Evolutionary conservation across 495 filamentous ascomycete species (phyloP), one percentile per base, ranked within the genome.

Genomic region (Xylaria cubensis): DNA sequence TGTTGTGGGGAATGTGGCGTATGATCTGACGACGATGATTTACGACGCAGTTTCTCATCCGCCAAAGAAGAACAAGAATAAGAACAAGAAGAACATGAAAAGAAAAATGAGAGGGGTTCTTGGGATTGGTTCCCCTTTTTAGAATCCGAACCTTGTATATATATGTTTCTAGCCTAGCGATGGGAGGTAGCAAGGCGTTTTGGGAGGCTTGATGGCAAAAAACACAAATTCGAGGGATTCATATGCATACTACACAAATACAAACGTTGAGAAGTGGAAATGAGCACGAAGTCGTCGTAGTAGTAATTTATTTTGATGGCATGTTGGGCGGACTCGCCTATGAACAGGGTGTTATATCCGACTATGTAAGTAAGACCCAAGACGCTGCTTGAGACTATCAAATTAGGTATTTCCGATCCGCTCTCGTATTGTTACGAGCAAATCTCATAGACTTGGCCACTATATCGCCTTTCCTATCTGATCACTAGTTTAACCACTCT

Each of bases 171-270:
- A 46, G 32, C 68, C 58, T 62, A 36, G 29, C 56, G 44, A 53
- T 63, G 61, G 53, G 68, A 72, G 69, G 64, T 46, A 68, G 68
- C 68, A 73, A 48, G 59, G 69, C 67, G 72, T 73, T 65, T 59
- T 70, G 59, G 64, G 56, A 44, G 66, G 72, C 63, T 24, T 44
- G 72, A 34, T 63, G 66, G 67, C 72, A 42, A 59, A 72, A 56
- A 51, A 44, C 70, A 72, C 70, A 71, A 70, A 74, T 78, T 73
- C 73, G 53, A 69, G 50, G 51, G 55, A 55, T 26, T 67, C 48
- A 53, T 8, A 51, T 29, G 32, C 44, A 51, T 39, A 17, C 46
- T 9, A 66, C 15, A 66, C 3, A 50, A 9, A 66, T 7, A 66
- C 19, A 48, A 26, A 44, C 8, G 32, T 19, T 39, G 9, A 29